Percentiles rank a stretch among this genome's conserved stretches.
Conservation (phyloP, 208 protist genomes). For the Acanthamoeba lenticulata region DNA sequence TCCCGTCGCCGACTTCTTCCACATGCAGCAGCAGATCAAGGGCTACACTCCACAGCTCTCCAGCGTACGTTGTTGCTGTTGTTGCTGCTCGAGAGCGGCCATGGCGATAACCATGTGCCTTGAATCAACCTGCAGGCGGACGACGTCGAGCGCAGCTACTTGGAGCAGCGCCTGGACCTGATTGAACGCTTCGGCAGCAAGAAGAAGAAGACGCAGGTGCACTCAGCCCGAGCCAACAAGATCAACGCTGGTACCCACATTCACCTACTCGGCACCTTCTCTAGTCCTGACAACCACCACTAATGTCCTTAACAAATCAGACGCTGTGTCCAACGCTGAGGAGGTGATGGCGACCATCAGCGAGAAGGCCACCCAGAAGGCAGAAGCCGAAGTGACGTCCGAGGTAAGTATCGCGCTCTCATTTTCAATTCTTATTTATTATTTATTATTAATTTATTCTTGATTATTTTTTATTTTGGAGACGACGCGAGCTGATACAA, state of each 20-base stretch:
- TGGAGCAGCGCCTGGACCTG: neutral
- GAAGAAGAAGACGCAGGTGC: conserved; percentile 22
- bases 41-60: conserved; percentile 22
- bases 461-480: too few species aligned
- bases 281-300: neutral
- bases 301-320: neutral
- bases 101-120: too few species aligned
- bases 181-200: conserved; percentile 55
- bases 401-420: too few species aligned
- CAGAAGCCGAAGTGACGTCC: too few species aligned
- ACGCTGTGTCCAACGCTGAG: neutral
- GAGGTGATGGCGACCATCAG: neutral
- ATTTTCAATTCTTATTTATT: neutral
- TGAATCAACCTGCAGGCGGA: neutral
- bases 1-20: conserved; percentile 1
- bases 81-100: too few species aligned
- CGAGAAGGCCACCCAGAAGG: neutral
- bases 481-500: neutral
- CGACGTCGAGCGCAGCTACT: neutral
- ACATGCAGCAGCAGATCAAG: conserved; percentile 55
- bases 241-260: neutral
- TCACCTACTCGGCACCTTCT: neutral
- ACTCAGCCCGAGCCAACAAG: neutral
- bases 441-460: too few species aligned
- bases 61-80: neutral